Percentiles rank a stretch among this genome's conserved stretches.
Evolutionary conservation across 495 filamentous ascomycete genomes (phyloP).

Genomic region (Penicillium longicatenatum): DNA sequence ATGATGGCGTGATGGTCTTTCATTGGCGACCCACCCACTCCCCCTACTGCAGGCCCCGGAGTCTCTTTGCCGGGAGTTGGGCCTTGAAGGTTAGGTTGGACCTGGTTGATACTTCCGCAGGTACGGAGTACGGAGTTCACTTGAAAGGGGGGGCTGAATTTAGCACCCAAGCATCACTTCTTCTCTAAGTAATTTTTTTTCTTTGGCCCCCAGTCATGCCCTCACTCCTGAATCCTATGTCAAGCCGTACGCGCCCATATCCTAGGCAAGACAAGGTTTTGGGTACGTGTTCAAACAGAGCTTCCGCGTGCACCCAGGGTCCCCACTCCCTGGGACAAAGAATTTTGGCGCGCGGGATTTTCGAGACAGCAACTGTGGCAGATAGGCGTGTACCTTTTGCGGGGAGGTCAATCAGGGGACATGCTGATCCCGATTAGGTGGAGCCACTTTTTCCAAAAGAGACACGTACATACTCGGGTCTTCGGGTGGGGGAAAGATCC

Average conservation of each 20-base stretch:
- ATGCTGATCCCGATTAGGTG: constrained; percentile 9
- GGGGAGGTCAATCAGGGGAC: constrained; percentile 7
- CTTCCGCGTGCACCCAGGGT: background rate
- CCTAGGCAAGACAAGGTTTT: background rate
- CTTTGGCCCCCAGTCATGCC: background rate
- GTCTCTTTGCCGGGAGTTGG: constrained; percentile 17
- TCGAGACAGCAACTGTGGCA: constrained; percentile 12
- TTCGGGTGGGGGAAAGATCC: background rate
- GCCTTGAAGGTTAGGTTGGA: constrained; percentile 3
- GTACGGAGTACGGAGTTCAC: constrained; percentile 6
- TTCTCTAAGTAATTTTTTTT: background rate
- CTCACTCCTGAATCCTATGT: background rate
- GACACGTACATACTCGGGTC: background rate
- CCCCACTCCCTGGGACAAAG: constrained; percentile 3
- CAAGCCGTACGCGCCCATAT: background rate
- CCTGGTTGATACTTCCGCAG: constrained; percentile 9
- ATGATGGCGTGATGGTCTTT: constrained; percentile 35
- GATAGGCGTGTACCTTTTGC: constrained; percentile 7
- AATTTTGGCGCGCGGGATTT: constrained; percentile 23
- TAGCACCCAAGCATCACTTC: background rate
- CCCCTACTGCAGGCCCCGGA: constrained; percentile 27
- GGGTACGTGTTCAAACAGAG: background rate
- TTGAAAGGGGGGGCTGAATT: constrained; percentile 3
- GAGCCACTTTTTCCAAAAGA: background rate
- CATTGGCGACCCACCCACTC: constrained; percentile 23